Conservation (phyloP, 2,329 filamentous ascomycete genomes). For the Phoma sp. region DNA sequence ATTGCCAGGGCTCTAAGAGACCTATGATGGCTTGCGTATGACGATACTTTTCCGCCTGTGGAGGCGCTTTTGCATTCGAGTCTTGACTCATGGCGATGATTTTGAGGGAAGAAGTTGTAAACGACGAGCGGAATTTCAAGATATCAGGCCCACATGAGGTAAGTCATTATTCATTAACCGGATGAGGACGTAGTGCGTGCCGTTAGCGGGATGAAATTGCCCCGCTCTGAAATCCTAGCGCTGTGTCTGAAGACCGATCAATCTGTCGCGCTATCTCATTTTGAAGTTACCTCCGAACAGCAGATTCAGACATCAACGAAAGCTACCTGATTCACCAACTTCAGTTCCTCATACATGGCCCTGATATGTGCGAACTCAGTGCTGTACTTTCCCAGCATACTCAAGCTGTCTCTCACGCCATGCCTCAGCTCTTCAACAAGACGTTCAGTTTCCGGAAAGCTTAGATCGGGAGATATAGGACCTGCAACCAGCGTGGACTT, state of each 20-base stretch:
- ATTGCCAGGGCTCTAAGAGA: slow-evolving; percentile 21
- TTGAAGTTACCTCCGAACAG: not conserved
- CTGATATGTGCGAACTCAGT: slow-evolving; percentile 1
- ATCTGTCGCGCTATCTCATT: not conserved
- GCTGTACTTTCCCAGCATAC: slow-evolving; percentile 6
- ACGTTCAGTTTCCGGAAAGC: slow-evolving; percentile 6
- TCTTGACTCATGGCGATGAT: not conserved
- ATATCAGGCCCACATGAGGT: slow-evolving; percentile 5
- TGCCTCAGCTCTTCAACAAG: slow-evolving; percentile 11
- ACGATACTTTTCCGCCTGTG: not conserved
- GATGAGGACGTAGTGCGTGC: not conserved
- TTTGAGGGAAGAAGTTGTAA: not conserved
- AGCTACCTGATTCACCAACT: slow-evolving; percentile 5
- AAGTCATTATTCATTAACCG: not conserved
- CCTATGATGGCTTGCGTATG: not conserved
- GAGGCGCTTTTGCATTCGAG: not conserved
- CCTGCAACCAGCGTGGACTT: not conserved
- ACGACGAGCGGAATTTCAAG: not conserved
- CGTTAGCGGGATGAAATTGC: not conserved
- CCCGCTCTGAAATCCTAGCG: not conserved
- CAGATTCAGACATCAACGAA: slow-evolving; percentile 4
- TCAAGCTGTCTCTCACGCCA: slow-evolving; percentile 8
- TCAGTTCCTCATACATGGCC: slow-evolving; percentile 10
- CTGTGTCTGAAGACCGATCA: not conserved
- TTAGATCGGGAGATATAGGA: not conserved